Evolutionary conservation across 768 basidiomycete genomes (phyloP).

Genomic region (Amanita phalloides): DNA sequence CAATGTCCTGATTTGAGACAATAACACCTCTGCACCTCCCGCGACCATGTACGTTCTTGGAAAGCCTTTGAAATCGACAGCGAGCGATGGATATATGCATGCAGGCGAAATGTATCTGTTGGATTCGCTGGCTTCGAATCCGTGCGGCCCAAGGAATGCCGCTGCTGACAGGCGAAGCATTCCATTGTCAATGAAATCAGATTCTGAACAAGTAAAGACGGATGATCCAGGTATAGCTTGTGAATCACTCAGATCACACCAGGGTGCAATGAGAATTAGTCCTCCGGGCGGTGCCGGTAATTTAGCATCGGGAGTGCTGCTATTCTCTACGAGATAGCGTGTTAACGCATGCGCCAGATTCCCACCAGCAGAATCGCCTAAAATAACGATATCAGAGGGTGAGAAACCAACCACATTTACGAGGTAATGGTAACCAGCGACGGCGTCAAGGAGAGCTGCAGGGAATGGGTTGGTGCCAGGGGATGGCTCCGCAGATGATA

Average conservation of each 20-base stretch:
- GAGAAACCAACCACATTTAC: too few species aligned
- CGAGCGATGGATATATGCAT: slow-evolving; percentile 18
- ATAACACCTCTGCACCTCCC: slow-evolving; percentile 34
- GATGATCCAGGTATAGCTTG: not conserved
- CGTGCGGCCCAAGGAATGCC: slow-evolving; percentile 28
- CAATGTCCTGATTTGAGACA: slow-evolving; percentile 22
- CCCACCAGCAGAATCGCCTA: not conserved
- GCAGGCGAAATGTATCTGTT: slow-evolving; percentile 41
- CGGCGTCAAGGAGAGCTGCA: too few species aligned
- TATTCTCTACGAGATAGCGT: too few species aligned
- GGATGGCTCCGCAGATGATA: too few species aligned
- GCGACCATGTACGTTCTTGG: slow-evolving; percentile 37
- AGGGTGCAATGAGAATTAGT: not conserved
- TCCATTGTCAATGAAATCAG: not conserved
- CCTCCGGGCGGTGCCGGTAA: too few species aligned
- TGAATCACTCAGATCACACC: not conserved
- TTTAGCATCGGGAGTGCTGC: too few species aligned
- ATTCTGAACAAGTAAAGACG: not conserved
- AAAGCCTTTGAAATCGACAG: slow-evolving; percentile 31
- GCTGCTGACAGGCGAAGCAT: slow-evolving; percentile 17
- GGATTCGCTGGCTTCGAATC: slow-evolving; percentile 21
- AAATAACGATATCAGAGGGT: too few species aligned
- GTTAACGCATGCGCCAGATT: not conserved
- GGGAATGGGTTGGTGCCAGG: too few species aligned
- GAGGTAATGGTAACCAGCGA: too few species aligned